A percentile compares a stretch with the other conserved stretches of the same genome.
phyloP scores from a whole-genome alignment of 2,329 filamentous ascomycete species.

The Fusarium xyrophilum region DNA sequence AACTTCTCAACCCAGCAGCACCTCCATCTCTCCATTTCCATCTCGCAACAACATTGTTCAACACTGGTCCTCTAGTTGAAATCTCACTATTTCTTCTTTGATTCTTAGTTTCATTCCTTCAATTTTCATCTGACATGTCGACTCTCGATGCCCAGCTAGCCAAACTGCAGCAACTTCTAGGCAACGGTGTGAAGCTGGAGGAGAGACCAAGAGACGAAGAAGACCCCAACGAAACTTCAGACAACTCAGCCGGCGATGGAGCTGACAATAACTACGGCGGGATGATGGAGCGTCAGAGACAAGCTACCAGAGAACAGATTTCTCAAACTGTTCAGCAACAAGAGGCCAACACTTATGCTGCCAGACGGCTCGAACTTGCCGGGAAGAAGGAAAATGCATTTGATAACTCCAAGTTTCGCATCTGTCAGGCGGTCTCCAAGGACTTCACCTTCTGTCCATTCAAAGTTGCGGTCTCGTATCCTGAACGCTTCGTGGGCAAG shows the following conservation, averaged over 20 bases:
- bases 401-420: slow-evolving; percentile 36
- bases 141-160: slow-evolving; percentile 30
- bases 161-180: slow-evolving; percentile 33
- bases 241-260: neutral
- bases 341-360: neutral
- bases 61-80: neutral
- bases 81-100: neutral
- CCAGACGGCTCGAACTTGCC: slow-evolving; percentile 7
- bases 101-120: neutral
- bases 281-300: neutral
- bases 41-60: neutral
- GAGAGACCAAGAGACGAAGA: slow-evolving; percentile 4
- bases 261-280: neutral
- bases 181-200: slow-evolving; percentile 27
- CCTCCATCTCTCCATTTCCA: neutral
- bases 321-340: neutral
- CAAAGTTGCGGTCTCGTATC: slow-evolving; percentile 63
- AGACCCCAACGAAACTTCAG: neutral
- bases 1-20: neutral
- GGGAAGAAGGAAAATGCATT: slow-evolving; percentile 24
- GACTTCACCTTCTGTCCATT: slow-evolving; percentile 56
- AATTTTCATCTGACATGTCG: slow-evolving; percentile 25
- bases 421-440: slow-evolving; percentile 37
- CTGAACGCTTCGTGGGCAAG: slow-evolving; percentile 64
- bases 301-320: neutral